phyloP scores from a whole-genome alignment of 2,329 filamentous ascomycete species.

The Westerdykella sp. region DNA sequence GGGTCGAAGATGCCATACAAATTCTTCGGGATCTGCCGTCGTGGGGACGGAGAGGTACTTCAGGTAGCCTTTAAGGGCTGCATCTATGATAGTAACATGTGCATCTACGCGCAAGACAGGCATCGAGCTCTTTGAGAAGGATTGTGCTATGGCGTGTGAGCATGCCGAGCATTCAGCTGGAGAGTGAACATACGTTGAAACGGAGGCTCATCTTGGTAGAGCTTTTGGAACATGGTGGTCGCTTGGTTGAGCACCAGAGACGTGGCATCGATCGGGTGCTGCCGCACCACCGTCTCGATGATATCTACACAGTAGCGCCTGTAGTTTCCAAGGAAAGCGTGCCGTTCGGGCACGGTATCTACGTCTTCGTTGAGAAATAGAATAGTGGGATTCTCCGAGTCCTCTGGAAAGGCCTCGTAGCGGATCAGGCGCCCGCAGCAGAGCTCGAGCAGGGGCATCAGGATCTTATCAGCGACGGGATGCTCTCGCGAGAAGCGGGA shows the following conservation, averaged over 20 bases:
- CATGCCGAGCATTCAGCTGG: not conserved
- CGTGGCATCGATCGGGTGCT: conserved; percentile 77
- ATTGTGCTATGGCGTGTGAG: conserved; percentile 16
- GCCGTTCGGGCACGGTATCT: conserved; percentile 86
- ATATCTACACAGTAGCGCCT: conserved; percentile 81
- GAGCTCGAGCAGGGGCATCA: conserved; percentile 72
- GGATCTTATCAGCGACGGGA: conserved; percentile 54
- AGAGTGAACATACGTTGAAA: conserved; percentile 46
- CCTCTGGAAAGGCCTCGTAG: conserved; percentile 80
- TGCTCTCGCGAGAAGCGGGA: conserved; percentile 64
- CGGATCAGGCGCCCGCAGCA: conserved; percentile 78
- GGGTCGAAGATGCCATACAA: conserved; percentile 8
- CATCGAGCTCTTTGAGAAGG: conserved; percentile 59
- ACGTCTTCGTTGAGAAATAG: conserved; percentile 88
- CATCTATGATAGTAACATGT: conserved; percentile 82
- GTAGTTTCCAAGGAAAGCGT: conserved; percentile 95
- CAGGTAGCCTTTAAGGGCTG: conserved; percentile 79
- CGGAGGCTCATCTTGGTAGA: conserved; percentile 64
- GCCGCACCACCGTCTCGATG: conserved; percentile 78
- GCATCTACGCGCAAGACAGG: conserved; percentile 77
- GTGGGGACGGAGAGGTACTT: conserved; percentile 57
- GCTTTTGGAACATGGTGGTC: conserved; percentile 63
- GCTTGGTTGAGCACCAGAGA: conserved; percentile 78
- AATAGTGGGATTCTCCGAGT: conserved; percentile 71
- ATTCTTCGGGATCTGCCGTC: conserved; percentile 43